Evolutionary conservation across 2,329 filamentous ascomycete species (phyloP), one percentile per base, ranked within the genome.

Genomic region (Cladosporium cucumerinum): DNA sequence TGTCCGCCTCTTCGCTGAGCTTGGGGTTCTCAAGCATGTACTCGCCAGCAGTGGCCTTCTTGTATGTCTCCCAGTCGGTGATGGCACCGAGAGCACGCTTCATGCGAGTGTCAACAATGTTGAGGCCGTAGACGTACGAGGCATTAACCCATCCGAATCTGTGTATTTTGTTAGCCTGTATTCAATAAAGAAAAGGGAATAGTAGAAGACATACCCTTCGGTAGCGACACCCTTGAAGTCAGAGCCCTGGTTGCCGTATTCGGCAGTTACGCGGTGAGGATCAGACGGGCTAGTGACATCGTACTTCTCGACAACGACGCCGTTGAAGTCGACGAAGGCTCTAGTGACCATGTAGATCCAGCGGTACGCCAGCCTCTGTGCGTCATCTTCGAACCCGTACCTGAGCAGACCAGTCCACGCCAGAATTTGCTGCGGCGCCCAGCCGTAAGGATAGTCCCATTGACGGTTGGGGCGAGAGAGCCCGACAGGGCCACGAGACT

Each of bases 61-160:
- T 85, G 77, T 94, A 96, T 1, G 88, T 91, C 54, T 95, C 90
- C 76, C 91, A 98, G 2, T 91, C 89, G 4, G 93, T 97, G 71
- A 96, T 83, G 7, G 93, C 91, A 64, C 93, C 94, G 46, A 99
- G 83, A 0, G 94, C 92, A 72, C 93, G 90, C 76, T 89, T 88
- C 87, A 95, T 93, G 78, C 97, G 92, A 34, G 91, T 90, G 72
- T 91, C 93, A 66, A 97, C 84, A 70, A 97, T 91, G 70, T 93
- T 89, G 66, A 98, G 83, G 48, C 94, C 95, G 74, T 96, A 96
- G 65, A 98, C 91, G 76, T 96, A 99, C 76, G 93, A 97, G 73
- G 95, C 94, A 76, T 99, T 99, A 73, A 98, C 95, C 95, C 95
- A 99, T 61, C 94, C 95, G 75, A 99, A 99, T 65, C 94, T 97